Conservation (phyloP, 2,329 filamentous ascomycete species). For the Calonectria leucothoes region DNA sequence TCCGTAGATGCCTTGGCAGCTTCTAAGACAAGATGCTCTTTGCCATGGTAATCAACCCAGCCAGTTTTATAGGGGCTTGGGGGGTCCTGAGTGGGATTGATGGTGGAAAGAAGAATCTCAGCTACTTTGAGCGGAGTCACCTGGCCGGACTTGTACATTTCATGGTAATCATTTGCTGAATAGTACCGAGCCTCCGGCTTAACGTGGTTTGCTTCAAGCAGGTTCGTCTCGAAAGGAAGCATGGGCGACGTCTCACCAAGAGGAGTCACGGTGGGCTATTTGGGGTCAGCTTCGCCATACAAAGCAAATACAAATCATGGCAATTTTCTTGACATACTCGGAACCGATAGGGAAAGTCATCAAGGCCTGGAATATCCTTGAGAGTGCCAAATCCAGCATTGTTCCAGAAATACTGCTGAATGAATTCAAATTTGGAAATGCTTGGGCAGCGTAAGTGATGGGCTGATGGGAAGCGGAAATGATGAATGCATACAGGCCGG, state of each 20-base stretch:
- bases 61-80: constrained; percentile 74
- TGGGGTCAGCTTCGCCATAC: constrained; percentile 14
- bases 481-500: constrained; percentile 63
- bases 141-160: constrained; percentile 76
- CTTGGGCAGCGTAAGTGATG: constrained; percentile 50
- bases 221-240: constrained; percentile 55
- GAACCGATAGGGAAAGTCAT: constrained; percentile 57
- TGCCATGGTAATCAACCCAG: constrained; percentile 75
- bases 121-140: constrained; percentile 79
- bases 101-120: constrained; percentile 77
- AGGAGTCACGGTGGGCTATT: constrained; percentile 68
- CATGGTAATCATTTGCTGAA: constrained; percentile 81
- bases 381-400: constrained; percentile 70
- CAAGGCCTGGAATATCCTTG: constrained; percentile 59
- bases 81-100: constrained; percentile 67
- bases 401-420: constrained; percentile 76
- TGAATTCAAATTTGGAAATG: constrained; percentile 66
- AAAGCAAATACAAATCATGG: no score
- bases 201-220: constrained; percentile 54
- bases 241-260: constrained; percentile 52
- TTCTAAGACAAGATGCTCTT: constrained; percentile 67
- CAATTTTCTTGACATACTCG: constrained; percentile 53
- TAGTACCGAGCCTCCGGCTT: constrained; percentile 67
- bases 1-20: constrained; percentile 80
- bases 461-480: neutral